Conservation (phyloP, 2,329 filamentous ascomycete genomes). For the Aspergillus pseudonomiae region DNA sequence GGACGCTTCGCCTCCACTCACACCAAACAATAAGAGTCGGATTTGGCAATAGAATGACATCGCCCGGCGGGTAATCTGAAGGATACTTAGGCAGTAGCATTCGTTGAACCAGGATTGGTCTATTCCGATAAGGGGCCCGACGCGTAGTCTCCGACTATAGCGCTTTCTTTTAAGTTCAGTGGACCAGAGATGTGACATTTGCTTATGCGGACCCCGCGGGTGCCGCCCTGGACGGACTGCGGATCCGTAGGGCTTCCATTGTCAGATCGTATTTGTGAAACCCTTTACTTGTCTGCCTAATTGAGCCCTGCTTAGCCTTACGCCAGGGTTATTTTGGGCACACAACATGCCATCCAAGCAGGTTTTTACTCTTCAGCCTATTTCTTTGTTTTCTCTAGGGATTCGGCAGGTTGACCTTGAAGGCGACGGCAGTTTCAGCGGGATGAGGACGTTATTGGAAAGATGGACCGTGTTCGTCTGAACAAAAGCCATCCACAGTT, state of each 20-base stretch:
- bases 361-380: not conserved
- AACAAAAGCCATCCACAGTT: not conserved
- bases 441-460: not conserved
- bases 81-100: conserved; percentile 8
- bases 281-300: conserved; percentile 1
- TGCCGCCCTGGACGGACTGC: not conserved
- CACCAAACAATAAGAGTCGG: not conserved
- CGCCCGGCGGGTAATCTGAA: not conserved
- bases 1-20: not conserved
- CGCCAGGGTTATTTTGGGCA: not conserved
- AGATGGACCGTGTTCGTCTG: not conserved
- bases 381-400: not conserved
- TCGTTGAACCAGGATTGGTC: conserved; percentile 3
- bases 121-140: not conserved
- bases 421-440: not conserved
- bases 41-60: not conserved
- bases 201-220: not conserved
- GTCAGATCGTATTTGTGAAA: not conserved
- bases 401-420: not conserved
- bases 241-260: not conserved
- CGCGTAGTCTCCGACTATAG: not conserved
- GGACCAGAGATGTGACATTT: not conserved
- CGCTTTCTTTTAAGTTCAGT: too few species aligned
- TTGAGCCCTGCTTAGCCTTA: not conserved
- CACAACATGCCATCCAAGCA: not conserved